Evolutionary conservation across 1,284 basidiomycete species (phyloP), one percentile per base, ranked within the genome.

Genomic region (Malassezia furfur): DNA sequence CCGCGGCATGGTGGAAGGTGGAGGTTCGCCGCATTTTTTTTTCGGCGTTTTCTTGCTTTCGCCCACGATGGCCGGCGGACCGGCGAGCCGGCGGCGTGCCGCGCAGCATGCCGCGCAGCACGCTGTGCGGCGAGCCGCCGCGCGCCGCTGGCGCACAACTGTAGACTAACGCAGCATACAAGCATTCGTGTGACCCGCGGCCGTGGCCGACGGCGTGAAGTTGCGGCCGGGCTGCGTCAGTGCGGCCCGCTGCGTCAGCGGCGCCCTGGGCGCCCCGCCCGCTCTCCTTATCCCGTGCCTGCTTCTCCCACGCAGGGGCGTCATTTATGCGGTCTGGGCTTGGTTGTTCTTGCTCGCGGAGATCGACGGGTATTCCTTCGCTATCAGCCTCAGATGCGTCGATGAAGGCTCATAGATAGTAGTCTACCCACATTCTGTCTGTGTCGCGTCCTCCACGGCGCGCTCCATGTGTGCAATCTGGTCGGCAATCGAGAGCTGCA

Each of bases 351-450:
- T 57, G 54, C 54, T 52, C 37, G 55, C 50, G 55, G 34, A 52
- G 19, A 57, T n/a, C 14, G 36, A 52, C 30, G 35, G 54, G 55
- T 57, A 52, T 57, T 48, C 55, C 9, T 57, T 57, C 55, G 55
- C 55, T 57, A 57, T 57, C 55, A 57, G 55, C 55, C 55, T 49
- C 46, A 57, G 55, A 57, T 34, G 11, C 49, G 50, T 57, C 55
- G 35, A 57, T 57, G 55, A 57, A 41, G 55, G 55, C 55, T 57
- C 38, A 57, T 57, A 57, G 55, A 57, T 57, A 57, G 55, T 57
- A 48, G 55, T 52, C 49, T 48, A 57, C 55, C 55, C 21, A 57
- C 50, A 57, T 30, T 31, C 10, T 38, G 12, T 21, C 21, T 10
- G 2, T 32, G 38, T 2, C n/a, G 11, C 37, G 17, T 12, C n/a